Percentiles rank a stretch among this genome's conserved stretches.
phyloP scores from a whole-genome alignment of 305 asterid species.

The Fraxinus baroniana region DNA sequence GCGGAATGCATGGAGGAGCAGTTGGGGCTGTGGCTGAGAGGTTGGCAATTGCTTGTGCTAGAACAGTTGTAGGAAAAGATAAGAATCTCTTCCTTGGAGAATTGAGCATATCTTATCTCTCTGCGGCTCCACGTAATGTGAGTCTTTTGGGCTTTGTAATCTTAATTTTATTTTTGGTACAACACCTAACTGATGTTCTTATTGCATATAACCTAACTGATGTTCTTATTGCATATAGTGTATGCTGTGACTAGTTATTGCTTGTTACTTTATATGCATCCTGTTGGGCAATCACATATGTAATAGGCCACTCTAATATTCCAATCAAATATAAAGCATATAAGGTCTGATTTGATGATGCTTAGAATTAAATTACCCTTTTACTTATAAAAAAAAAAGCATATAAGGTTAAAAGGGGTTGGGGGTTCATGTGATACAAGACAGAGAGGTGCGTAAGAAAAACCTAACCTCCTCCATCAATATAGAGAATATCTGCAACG shows the following conservation, averaged over 20 bases:
- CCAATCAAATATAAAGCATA: neutral
- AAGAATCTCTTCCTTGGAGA: conserved; percentile 76
- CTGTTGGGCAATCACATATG: neutral
- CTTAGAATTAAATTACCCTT: no score
- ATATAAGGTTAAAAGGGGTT: no score
- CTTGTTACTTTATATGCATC: neutral
- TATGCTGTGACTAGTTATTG: neutral
- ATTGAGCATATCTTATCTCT: conserved; percentile 60
- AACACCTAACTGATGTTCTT: neutral
- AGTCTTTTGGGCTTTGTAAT: conserved; percentile 12
- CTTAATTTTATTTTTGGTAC: neutral
- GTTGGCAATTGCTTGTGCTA: conserved; percentile 71
- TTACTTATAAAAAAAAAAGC: no score
- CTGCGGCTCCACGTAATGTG: conserved; percentile 67
- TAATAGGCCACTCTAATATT: neutral
- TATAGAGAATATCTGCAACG: neutral
- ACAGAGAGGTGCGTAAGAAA: neutral
- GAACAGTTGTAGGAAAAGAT: conserved; percentile 67
- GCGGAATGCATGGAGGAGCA: conserved; percentile 83
- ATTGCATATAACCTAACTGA: neutral
- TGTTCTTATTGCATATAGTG: neutral
- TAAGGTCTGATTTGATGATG: no score
- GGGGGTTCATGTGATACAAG: neutral
- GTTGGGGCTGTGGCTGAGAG: conserved; percentile 67
- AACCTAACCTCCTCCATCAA: neutral